Conservation (phyloP, 2,329 filamentous ascomycete genomes). For the Coleophoma crateriformis region DNA sequence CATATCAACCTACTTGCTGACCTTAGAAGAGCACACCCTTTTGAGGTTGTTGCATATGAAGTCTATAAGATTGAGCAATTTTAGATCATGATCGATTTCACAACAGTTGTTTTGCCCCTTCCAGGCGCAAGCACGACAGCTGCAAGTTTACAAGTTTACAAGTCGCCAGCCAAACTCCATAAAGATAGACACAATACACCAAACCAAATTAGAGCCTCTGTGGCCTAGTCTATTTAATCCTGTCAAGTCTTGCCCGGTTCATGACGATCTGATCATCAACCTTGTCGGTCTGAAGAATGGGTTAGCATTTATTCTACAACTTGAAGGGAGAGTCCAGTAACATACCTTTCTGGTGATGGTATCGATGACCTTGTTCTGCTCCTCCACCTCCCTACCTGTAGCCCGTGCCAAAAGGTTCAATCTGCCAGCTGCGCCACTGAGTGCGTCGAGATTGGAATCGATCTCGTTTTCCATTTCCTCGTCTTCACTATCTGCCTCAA, state of each 20-base stretch:
- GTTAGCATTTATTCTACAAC: constrained; percentile 21
- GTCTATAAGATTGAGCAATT: constrained; percentile 41
- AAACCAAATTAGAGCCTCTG: no score
- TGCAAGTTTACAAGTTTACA: no score
- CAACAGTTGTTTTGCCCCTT: no score
- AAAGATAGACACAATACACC: no score
- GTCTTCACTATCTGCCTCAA: constrained; percentile 50
- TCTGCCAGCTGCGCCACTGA: constrained; percentile 57
- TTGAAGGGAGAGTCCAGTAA: constrained; percentile 4
- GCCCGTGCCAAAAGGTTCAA: constrained; percentile 70
- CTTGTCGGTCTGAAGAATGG: constrained; percentile 59
- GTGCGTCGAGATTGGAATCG: constrained; percentile 55
- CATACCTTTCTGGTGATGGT: constrained; percentile 72
- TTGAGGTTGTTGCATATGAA: constrained; percentile 44
- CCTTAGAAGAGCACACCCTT: constrained; percentile 35
- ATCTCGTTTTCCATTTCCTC: constrained; percentile 64
- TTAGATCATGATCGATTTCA: constrained; percentile 19
- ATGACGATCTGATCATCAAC: constrained; percentile 78
- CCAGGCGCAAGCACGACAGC: no score
- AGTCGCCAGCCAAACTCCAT: no score
- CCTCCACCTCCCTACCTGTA: constrained; percentile 69
- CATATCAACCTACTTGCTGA: constrained; percentile 2
- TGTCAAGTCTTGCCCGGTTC: constrained; percentile 54
- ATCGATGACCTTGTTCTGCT: constrained; percentile 73
- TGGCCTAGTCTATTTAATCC: constrained; percentile 17